Evolutionary conservation across 257 asterid genomes (phyloP).

Genomic region (Marsdenia floribunda): DNA sequence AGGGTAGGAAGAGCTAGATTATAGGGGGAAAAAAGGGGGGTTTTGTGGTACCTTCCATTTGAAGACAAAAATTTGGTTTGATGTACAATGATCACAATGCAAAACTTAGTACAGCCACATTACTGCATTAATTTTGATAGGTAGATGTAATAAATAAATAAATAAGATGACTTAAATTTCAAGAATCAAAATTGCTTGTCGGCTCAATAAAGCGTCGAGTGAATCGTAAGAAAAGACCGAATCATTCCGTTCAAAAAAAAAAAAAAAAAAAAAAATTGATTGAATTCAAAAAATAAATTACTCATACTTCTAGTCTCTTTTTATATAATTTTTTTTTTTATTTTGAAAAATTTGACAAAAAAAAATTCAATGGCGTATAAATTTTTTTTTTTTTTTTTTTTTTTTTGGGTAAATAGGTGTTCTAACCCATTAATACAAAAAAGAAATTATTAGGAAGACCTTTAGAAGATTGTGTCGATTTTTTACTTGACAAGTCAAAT

Average conservation of each 20-base stretch:
- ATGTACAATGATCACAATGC: neutral
- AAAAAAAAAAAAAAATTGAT: neutral
- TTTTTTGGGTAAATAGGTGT: no score
- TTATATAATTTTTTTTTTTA: no score
- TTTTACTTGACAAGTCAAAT: no score
- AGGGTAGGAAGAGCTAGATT: neutral
- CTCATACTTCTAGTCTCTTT: no score
- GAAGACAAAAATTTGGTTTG: neutral
- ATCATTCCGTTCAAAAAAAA: neutral
- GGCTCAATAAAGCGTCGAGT: slow-evolving; percentile 9
- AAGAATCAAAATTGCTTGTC: slow-evolving; percentile 9
- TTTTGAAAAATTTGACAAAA: no score
- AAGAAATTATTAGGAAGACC: no score
- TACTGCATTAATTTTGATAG: neutral
- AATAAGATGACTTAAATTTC: slow-evolving; percentile 11
- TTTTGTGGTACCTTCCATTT: neutral
- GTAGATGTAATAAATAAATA: neutral
- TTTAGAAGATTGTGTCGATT: no score
- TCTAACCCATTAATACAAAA: no score
- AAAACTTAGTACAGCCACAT: neutral
- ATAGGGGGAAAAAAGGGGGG: neutral
- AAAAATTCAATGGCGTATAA: no score
- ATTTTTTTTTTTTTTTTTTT: no score
- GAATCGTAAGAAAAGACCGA: slow-evolving; percentile 14
- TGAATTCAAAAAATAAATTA: neutral